Evolutionary conservation across 106 monocot genomes (phyloP), one percentile per base, ranked within the genome.

Genomic region (Hemerocallis citrina): DNA sequence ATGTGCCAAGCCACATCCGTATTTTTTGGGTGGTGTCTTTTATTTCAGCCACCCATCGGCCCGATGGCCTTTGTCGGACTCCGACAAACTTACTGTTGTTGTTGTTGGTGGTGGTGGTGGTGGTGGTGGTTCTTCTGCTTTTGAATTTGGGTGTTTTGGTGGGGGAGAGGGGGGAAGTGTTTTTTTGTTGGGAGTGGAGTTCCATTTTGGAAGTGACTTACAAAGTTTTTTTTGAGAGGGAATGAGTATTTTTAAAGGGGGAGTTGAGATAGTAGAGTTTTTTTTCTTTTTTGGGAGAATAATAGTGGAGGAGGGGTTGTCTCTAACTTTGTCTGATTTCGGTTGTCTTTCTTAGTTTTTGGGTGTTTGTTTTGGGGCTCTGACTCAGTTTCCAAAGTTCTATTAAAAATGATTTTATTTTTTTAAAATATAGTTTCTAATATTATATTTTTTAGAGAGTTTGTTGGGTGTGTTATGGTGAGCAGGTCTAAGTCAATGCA

Each of bases 1-100:
- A 85, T 11, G 86, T 86, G 14, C 86, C 86, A 28, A 86, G 75
- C 86, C 86, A 86, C 82, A 82, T 82, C 34, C 86, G 52, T 43
- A 86, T 79, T 50, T 82, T 79, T 30, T 82, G 81, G 1, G 75
- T 82, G 14, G 82, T 82, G 57, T 77, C 85, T 51, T 81, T 81
- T 30, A 85, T 85, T 73, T 85, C 85, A 2, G 85, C 85, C 30
- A 85, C 86, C 86, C 86, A 86, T 40, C 82, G 34, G 9, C 86
- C 86, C 2, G 82, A 86, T 0, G 82, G 81, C 57, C 86, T 57
- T 30, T 82, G 86, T n/a, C 84, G 43, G 6, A 84, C 84, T 3
- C 84, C 84, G 3, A 84, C 65, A 19, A 79, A 84, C 61, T 79
- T 84, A 49, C 27, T 67, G 52, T 15, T 65, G 55, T 30, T 71